A percentile compares a stretch with the other conserved stretches of the same genome.
Conservation (phyloP, 139 green algal genomes). For the Dunaliella primolecta region DNA sequence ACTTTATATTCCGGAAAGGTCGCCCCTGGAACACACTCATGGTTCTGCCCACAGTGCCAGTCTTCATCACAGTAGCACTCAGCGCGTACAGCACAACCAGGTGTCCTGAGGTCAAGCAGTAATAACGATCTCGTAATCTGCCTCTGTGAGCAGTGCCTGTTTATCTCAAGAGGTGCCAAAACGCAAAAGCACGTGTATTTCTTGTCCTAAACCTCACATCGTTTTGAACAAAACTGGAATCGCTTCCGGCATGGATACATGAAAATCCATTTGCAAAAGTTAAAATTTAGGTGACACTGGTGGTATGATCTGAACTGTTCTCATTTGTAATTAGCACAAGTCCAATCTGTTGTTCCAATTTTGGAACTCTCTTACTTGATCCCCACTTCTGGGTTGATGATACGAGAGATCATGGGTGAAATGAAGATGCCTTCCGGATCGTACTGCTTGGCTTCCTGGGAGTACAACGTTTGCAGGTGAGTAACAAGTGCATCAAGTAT, state of each 20-base stretch:
- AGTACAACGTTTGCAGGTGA: no score
- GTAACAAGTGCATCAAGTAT: no score
- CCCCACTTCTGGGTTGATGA: not conserved
- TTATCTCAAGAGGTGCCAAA: not conserved
- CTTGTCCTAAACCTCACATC: not conserved
- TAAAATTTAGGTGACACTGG: no score
- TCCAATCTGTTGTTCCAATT: not conserved
- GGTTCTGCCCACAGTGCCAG: not conserved
- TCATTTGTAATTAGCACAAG: not conserved
- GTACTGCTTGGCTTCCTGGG: not conserved
- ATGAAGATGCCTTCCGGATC: conserved; percentile 10
- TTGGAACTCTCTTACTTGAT: conserved; percentile 1
- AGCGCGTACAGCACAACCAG: conserved; percentile 3
- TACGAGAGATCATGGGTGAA: not conserved
- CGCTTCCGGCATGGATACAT: no score
- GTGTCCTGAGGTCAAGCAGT: no score
- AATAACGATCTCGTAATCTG: no score
- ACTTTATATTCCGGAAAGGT: not conserved
- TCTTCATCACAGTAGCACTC: conserved; percentile 13
- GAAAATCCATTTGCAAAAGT: no score
- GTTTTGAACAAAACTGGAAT: not conserved
- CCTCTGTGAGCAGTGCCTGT: not conserved
- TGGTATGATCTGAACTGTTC: not conserved
- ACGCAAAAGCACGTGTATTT: not conserved
- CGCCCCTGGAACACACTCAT: not conserved